phyloP scores from a whole-genome alignment of 2,329 filamentous ascomycete genomes.

The Colletotrichum musae region DNA sequence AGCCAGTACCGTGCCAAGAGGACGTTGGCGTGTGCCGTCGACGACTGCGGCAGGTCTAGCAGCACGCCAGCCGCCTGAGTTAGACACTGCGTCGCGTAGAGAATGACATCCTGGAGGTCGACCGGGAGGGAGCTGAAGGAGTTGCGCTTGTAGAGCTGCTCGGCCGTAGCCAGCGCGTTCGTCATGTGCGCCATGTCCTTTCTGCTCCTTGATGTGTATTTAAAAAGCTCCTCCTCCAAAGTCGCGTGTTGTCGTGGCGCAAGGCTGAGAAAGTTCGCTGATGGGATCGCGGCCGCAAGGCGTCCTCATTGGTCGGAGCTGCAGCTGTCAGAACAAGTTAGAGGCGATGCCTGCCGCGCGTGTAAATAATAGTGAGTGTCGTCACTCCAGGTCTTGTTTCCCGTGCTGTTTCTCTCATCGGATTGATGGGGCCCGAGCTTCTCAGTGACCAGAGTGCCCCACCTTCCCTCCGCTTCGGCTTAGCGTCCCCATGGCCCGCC shows the following conservation, averaged over 20 bases:
- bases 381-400: constrained; percentile 22
- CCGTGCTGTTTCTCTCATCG: neutral
- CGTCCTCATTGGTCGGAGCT: constrained; percentile 34
- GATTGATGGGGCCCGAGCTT: constrained; percentile 27
- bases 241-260: constrained; percentile 7
- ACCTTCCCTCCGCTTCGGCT: constrained; percentile 24
- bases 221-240: too few species aligned
- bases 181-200: constrained; percentile 49
- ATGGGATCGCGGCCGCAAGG: neutral
- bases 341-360: constrained; percentile 10
- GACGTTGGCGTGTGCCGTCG: constrained; percentile 88
- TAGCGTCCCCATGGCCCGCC: constrained; percentile 10
- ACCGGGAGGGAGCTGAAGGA: constrained; percentile 72
- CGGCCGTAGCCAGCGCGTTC: constrained; percentile 80
- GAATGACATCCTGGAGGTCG: constrained; percentile 80
- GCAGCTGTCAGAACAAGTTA: constrained; percentile 28
- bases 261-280: constrained; percentile 24
- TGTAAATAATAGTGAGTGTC: constrained; percentile 15
- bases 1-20: constrained; percentile 87
- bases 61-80: constrained; percentile 86
- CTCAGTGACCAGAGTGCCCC: constrained; percentile 5
- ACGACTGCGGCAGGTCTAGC: constrained; percentile 86
- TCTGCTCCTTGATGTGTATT: too few species aligned
- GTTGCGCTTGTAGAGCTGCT: constrained; percentile 74
- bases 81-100: constrained; percentile 79